These are phyloP conservation scores for Turritis glabra DNA, from an alignment of 345 rosid genomes.

Conservation along the genomic window DNA sequence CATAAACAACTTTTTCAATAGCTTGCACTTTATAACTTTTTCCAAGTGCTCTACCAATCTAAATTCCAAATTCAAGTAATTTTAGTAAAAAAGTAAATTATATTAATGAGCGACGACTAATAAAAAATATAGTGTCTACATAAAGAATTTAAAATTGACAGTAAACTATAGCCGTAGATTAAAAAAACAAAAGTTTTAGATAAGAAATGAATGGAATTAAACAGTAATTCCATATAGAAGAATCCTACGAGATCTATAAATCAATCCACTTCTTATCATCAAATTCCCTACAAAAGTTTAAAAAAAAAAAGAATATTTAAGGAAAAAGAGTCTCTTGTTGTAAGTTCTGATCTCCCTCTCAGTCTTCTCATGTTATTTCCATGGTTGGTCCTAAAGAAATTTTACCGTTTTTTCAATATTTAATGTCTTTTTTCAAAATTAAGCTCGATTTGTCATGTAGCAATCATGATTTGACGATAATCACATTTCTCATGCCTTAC, in stretches of 20 bases:
- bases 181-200: not conserved
- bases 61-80: not conserved
- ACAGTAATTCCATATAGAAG: not conserved
- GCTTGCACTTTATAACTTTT: not conserved
- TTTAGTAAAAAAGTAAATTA: not conserved
- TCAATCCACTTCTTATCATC: conserved; percentile 1
- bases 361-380: conserved; percentile 32
- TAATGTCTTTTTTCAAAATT: conserved; percentile 20
- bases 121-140: not conserved
- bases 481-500: conserved; percentile 44
- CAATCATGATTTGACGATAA: conserved; percentile 41
- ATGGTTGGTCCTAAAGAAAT: conserved; percentile 23
- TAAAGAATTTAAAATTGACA: not conserved
- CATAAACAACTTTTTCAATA: not conserved
- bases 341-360: conserved; percentile 17
- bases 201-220: not conserved
- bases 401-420: conserved; percentile 31
- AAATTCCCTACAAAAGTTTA: not conserved
- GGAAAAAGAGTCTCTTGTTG: conserved; percentile 17
- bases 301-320: not conserved
- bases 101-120: not conserved
- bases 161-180: not conserved
- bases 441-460: conserved; percentile 40
- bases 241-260: not conserved
- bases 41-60: not conserved